These are phyloP conservation scores for Paraconiothyrium brasiliense DNA, from an alignment of 2,329 filamentous ascomycete genomes.

Conservation along the genomic window DNA sequence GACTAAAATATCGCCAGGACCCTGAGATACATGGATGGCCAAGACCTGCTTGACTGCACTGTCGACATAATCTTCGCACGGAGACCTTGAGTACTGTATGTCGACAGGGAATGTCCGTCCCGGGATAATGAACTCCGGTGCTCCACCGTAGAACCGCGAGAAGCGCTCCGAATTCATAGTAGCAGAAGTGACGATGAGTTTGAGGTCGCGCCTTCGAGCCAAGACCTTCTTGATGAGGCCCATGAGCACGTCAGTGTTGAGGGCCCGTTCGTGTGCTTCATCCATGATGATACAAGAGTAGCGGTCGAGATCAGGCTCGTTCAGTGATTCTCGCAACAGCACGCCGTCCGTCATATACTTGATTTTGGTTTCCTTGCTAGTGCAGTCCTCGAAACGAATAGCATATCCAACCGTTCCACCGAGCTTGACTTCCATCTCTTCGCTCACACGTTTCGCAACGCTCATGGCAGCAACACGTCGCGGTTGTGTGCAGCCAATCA, in stretches of 20 bases:
- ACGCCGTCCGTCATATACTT: constrained; percentile 99
- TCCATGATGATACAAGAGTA: constrained; percentile 99
- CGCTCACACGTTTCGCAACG: constrained; percentile 95
- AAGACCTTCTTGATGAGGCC: constrained; percentile 97
- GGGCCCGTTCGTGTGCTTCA: constrained; percentile 93
- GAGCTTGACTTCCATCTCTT: constrained; percentile 96
- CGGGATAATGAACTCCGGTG: constrained; percentile 95
- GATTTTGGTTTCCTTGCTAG: constrained; percentile 91
- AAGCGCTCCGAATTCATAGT: constrained; percentile 99
- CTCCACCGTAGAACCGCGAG: constrained; percentile 93
- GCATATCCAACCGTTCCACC: constrained; percentile 92
- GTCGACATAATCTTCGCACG: constrained; percentile 97
- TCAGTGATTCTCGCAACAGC: constrained; percentile 88
- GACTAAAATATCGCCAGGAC: constrained; percentile 89
- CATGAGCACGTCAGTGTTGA: constrained; percentile 98
- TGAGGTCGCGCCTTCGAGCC: constrained; percentile 86
- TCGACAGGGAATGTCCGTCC: constrained; percentile 97
- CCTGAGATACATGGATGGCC: constrained; percentile 95
- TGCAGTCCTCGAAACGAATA: constrained; percentile 98
- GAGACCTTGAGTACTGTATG: constrained; percentile 92
- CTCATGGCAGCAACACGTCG: constrained; percentile 98
- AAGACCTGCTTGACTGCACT: constrained; percentile 95
- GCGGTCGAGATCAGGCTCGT: constrained; percentile 90
- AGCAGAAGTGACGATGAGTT: constrained; percentile 96
- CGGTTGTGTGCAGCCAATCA: constrained; percentile 97